phyloP scores from a whole-genome alignment of 1,284 basidiomycete genomes.

The Ustilago nuda region DNA sequence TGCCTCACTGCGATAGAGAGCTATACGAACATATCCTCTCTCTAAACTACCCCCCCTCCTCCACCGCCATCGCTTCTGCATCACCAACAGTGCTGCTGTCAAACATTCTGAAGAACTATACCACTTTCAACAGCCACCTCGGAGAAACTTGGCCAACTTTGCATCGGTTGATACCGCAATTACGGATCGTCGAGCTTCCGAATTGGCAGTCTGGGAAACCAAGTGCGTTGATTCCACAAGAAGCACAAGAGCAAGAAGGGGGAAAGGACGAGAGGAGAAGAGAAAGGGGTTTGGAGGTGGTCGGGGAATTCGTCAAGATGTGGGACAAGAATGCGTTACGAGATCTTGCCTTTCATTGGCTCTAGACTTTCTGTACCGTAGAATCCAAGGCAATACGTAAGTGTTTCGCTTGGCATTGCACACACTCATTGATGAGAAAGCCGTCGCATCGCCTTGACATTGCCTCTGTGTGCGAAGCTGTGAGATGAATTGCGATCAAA shows the following conservation, averaged over 20 bases:
- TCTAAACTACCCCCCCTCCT: constrained; percentile 5
- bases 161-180: neutral
- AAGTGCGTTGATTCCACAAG: neutral
- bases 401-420: no score
- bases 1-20: constrained; percentile 44
- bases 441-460: neutral
- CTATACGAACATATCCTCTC: constrained; percentile 37
- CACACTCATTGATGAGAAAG: no score
- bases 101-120: constrained; percentile 33
- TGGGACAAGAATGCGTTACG: constrained; percentile 35
- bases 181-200: constrained; percentile 1
- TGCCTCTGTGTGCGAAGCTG: neutral
- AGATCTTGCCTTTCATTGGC: constrained; percentile 42
- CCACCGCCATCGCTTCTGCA: neutral
- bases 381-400: no score
- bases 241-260: neutral
- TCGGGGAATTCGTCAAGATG: neutral
- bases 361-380: neutral
- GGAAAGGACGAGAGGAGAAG: neutral
- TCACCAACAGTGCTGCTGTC: constrained; percentile 15
- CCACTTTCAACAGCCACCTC: neutral
- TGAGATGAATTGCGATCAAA: no score
- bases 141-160: constrained; percentile 3
- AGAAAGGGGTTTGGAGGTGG: neutral
- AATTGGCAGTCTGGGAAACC: constrained; percentile 16